A percentile compares a stretch with the other conserved stretches of the same genome.
Evolutionary conservation across 495 filamentous ascomycete species (phyloP).

Genomic region (Lasiosphaeria ovina): DNA sequence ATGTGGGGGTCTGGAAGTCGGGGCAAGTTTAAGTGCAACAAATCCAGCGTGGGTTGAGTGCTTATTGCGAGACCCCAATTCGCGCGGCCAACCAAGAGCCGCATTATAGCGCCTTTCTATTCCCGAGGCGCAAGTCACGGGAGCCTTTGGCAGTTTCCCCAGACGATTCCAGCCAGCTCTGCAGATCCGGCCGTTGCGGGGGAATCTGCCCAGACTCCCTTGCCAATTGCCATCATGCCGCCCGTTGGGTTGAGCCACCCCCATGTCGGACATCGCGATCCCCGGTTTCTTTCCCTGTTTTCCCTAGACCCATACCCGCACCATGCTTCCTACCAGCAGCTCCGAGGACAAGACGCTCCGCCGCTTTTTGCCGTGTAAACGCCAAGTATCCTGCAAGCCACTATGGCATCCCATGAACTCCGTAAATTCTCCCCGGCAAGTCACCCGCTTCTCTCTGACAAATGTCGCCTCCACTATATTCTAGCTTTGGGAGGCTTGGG

Average conservation of each 20-base stretch:
- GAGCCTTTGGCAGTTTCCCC: conserved; percentile 1
- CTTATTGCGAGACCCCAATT: neutral
- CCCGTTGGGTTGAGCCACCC: neutral
- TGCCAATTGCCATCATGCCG: neutral
- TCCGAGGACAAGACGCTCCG: neutral
- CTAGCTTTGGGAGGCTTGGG: neutral
- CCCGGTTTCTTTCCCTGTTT: too few relatives aligned
- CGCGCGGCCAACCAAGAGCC: conserved; percentile 2
- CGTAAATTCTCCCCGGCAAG: conserved; percentile 4
- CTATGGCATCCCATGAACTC: conserved; percentile 16
- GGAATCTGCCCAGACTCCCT: neutral
- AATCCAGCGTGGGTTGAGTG: neutral
- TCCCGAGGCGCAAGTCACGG: conserved; percentile 11
- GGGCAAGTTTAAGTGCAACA: neutral
- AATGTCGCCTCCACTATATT: conserved; percentile 3
- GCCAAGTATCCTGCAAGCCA: conserved; percentile 2
- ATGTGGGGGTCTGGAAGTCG: neutral
- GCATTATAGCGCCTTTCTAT: neutral
- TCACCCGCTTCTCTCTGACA: neutral
- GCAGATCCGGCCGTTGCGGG: conserved; percentile 6
- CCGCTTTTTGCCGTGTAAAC: neutral
- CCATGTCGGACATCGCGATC: too few relatives aligned
- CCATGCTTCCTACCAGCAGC: neutral
- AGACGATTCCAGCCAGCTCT: neutral
- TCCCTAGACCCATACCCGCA: too few relatives aligned